Conservation (phyloP, 148 eudicot species). For the Heliamphora exappendiculata region DNA sequence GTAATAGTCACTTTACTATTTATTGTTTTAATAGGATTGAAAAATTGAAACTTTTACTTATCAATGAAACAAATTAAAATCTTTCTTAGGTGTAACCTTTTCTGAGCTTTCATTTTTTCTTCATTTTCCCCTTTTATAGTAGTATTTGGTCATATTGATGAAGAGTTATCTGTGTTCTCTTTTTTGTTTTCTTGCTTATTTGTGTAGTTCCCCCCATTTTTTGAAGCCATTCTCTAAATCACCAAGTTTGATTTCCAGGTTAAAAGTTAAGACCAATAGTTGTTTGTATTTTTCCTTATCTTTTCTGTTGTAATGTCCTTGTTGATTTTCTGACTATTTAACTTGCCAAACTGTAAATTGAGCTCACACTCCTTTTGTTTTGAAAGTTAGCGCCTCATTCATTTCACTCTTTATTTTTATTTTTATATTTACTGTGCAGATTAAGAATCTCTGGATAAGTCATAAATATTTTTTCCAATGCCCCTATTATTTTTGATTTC, state of each 20-base stretch:
- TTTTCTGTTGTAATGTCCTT: no score
- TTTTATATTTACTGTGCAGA: no score
- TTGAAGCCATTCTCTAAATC: not conserved
- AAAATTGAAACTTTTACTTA: not conserved
- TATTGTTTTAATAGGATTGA: not conserved
- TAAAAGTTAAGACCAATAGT: not conserved
- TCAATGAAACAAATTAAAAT: not conserved
- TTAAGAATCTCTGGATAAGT: no score
- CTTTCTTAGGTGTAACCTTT: no score
- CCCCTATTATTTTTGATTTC: conserved; percentile 2
- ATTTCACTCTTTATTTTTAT: no score
- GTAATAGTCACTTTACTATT: no score
- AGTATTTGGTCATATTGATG: not conserved
- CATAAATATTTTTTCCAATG: not conserved
- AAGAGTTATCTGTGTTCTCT: not conserved
- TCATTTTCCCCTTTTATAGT: not conserved
- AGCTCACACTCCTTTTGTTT: not conserved
- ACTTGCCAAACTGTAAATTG: not conserved
- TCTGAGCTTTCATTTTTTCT: not conserved
- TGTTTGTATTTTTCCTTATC: not conserved
- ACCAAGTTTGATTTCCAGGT: no score
- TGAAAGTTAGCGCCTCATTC: not conserved
- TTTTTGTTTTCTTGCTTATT: not conserved
- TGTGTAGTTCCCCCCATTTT: not conserved
- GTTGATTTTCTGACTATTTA: not conserved